Conservation (phyloP, 2,329 filamentous ascomycete species). For the Boeremia lycopersici region DNA sequence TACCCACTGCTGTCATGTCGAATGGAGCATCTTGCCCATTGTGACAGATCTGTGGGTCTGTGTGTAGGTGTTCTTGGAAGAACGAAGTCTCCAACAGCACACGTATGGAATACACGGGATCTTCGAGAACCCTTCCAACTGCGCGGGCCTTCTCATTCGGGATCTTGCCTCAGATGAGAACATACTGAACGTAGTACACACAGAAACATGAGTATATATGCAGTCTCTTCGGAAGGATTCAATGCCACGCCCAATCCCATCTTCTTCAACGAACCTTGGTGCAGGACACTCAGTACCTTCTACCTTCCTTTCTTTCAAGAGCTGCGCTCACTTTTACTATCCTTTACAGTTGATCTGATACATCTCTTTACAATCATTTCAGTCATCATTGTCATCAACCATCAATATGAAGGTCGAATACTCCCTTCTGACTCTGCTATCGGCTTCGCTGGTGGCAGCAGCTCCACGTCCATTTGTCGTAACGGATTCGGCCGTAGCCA, state of each 20-base stretch:
- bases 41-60: conserved; percentile 38
- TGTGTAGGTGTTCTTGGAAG: conserved; percentile 23
- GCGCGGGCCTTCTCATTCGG: conserved; percentile 22
- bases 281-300: conserved; percentile 41
- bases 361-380: conserved; percentile 22
- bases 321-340: conserved; percentile 43
- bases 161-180: conserved; percentile 18
- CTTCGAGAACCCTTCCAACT: conserved; percentile 26
- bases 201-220: conserved; percentile 31
- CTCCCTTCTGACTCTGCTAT: conserved; percentile 44
- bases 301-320: conserved; percentile 34
- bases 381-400: conserved; percentile 21
- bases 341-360: conserved; percentile 26
- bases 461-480: conserved; percentile 40
- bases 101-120: conserved; percentile 42
- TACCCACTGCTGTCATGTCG: conserved; percentile 24
- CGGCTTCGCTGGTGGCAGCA: conserved; percentile 40
- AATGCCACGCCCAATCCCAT: conserved; percentile 25
- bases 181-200: conserved; percentile 6
- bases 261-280: conserved; percentile 28
- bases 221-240: conserved; percentile 13
- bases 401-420: conserved; percentile 44
- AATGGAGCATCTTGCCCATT: conserved; percentile 26
- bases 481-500: conserved; percentile 33
- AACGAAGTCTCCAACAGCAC: conserved; percentile 40